These are phyloP conservation scores for Cupressus sempervirens DNA, from an alignment of 75 land plant species.

Conservation along the genomic window DNA sequence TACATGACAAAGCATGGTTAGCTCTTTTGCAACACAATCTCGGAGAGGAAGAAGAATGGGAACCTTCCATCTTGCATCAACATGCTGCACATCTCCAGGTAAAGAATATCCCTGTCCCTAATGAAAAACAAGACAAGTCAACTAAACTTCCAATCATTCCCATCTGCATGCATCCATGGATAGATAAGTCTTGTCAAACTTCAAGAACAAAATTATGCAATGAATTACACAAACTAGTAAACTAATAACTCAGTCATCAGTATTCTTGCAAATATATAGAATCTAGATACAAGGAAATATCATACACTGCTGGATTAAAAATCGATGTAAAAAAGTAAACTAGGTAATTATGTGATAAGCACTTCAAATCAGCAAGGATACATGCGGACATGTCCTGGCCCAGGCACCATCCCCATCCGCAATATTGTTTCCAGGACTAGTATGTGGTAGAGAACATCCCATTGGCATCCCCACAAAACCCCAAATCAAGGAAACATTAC, in stretches of 20 bases:
- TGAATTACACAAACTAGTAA: not conserved
- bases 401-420: too few species aligned
- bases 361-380: not conserved
- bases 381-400: not conserved
- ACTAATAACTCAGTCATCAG: not conserved
- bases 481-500: too few species aligned
- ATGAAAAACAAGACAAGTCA: conserved; percentile 4
- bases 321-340: not conserved
- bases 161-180: not conserved
- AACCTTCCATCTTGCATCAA: conserved; percentile 85
- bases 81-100: conserved; percentile 83
- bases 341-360: not conserved
- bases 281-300: not conserved
- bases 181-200: not conserved
- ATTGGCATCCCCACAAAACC: too few species aligned
- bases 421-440: too few species aligned
- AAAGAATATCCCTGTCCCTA: conserved; percentile 91
- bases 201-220: not conserved
- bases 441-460: too few species aligned
- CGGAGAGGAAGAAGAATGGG: conserved; percentile 89
- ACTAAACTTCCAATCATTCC: not conserved
- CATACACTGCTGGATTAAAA: not conserved
- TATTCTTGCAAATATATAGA: not conserved
- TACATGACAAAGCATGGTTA: conserved; percentile 60
- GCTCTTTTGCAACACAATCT: conserved; percentile 83